Evolutionary conservation across 1,284 basidiomycete species (phyloP), one percentile per base, ranked within the genome.

Genomic region (Ganoderma multipileum): DNA sequence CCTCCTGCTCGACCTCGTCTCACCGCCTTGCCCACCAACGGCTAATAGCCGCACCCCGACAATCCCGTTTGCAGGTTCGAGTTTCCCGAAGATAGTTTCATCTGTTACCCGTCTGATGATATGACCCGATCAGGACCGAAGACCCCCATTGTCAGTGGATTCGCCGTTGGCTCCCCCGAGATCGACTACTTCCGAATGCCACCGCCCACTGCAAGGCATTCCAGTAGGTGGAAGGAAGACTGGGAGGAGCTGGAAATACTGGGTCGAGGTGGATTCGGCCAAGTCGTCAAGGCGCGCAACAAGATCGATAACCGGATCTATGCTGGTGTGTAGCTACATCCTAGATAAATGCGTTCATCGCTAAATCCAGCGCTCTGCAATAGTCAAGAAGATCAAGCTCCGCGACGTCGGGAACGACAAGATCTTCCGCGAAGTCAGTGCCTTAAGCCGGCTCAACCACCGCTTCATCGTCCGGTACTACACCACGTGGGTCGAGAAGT

Each of bases 211-310:
- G 77, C 82, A n/a, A 83, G 84, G 57, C 87, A 89, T 41, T 78
- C 84, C 2, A 94, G 92, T 76, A 81, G 93, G 66, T 95, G 92
- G 90, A 93, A 93, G 74, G 92, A 94, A 71, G 93, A 95, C 74
- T 95, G 92, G 91, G 91, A 94, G 73, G 92, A 94, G 76, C 78
- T 95, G 18, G 93, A 95, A 74, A 79, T 94, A 33, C 75, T 94
- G 92, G 96, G 97, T 1, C 94, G 93, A 77, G 96, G 96, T 0
- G 96, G 93, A 0, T 99, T 97, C 78, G 96, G 96, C 0, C 93
- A 94, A 28, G 97, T 98, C 0, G 95, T 98, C 57, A 98, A 98
- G 79, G 96, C 96, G 0, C 85, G 91, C 64, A 97, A 98, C 77
- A 94, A 91, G 81, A 87, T 94, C 41, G 92, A 94, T 78, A 84